Base-by-base conservation (phyloP, 352 stramenopile species). In the Phytopythium kandeliae region DNA sequence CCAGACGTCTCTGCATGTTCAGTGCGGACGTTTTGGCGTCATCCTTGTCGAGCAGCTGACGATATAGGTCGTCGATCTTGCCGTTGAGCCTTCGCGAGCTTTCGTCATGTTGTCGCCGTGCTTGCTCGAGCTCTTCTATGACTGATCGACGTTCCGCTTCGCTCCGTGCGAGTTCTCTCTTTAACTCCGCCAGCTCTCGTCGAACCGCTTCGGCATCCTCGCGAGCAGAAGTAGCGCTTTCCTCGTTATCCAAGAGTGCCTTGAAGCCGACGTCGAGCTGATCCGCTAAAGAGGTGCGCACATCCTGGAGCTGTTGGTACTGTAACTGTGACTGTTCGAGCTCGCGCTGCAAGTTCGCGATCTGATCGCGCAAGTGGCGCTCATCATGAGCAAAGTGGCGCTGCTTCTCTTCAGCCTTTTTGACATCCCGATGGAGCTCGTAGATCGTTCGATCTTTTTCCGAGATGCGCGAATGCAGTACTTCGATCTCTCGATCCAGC, bases 211-310 rank as follows among this genome's bases (percentile, higher is more conserved):
- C 72, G 1, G 83, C 49, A 34, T 84, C 62, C 41, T 71, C 62
- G 4, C 69, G 45, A 1, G 70, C 67, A 11, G 63, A 67, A 8
- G 70, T 59, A 25, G 73, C 76, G 26, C 64, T 78, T 21, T 84
- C 62, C 55, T 90, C 74, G 28, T 90, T 77, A 22, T 83, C 58
- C 22, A 90, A 42, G 4, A 90, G 48, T 38, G 85, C 74, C 45
- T 88, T 84, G 36, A 90, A 88, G 9, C 79, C 79, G 12, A 63
- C 66, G 47, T 90, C 76, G 6, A 90, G 69, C 37, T 86, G 69
- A 15, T 86, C 72, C 10, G 63, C 70, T 2, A 90, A 57, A 15
- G 68, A 69, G 0, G 67, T 70, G 2, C 64, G 65, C 16, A 69
- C 79, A 24, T 75, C 60, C 22, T 84, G 58, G 5, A 89, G 59